A percentile compares a stretch with the other conserved stretches of the same genome.
These are phyloP conservation scores for Bipolaris victoriae DNA, from an alignment of 2,329 filamentous ascomycete species.

Conservation along the genomic window DNA sequence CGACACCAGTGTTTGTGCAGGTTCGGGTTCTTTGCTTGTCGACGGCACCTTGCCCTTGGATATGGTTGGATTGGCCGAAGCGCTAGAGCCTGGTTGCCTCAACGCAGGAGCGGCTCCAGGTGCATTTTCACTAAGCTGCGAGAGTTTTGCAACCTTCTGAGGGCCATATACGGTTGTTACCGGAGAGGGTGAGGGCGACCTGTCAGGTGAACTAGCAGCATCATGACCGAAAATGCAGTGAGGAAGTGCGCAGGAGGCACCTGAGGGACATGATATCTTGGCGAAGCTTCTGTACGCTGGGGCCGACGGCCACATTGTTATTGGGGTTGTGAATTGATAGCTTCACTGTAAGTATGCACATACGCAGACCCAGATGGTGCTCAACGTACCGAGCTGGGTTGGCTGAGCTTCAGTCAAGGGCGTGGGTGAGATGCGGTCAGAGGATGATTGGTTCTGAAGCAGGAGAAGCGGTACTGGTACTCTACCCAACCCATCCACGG, in stretches of 20 bases:
- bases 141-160: conserved; percentile 37
- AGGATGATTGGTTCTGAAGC: not conserved
- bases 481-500: not conserved
- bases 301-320: conserved; percentile 40
- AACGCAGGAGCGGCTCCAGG: conserved; percentile 1
- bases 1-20: not conserved
- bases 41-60: conserved; percentile 18
- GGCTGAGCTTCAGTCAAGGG: not conserved
- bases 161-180: conserved; percentile 4
- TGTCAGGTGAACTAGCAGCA: conserved; percentile 15
- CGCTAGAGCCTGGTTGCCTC: conserved; percentile 15
- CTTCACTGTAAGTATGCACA: conserved; percentile 19
- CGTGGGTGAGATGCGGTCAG: not conserved
- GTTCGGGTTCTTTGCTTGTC: conserved; percentile 14
- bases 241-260: conserved; percentile 56
- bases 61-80: conserved; percentile 37
- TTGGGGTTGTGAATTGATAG: not conserved
- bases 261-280: conserved; percentile 57
- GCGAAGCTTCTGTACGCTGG: conserved; percentile 35
- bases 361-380: not conserved
- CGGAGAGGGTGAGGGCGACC: conserved; percentile 3
- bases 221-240: conserved; percentile 66
- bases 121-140: conserved; percentile 35
- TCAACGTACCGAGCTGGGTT: conserved; percentile 18
- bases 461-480: not conserved